Base-by-base conservation (phyloP, 2,329 filamentous ascomycete genomes). In the Conoideocrella luteorostrata region DNA sequence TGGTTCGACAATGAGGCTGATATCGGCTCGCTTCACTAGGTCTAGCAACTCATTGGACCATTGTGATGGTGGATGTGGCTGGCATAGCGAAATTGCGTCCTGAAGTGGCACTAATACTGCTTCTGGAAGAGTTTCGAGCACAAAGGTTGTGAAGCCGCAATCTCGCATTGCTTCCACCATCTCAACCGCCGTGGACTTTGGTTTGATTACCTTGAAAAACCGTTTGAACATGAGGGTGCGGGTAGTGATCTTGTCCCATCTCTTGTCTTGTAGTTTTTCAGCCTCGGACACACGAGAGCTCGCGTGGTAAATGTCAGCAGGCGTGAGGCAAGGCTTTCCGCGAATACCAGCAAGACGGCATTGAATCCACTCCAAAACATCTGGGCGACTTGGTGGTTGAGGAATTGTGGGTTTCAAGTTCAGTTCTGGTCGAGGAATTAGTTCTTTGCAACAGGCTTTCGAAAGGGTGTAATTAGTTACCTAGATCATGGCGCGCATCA, bases 91-190 rank as follows among this genome's bases (percentile, higher is more conserved):
- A 32, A 97, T 88, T 5, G 84, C 82, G 65, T 97, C 90, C 58
- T 85, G 84, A 12, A 97, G 70, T 0, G 87, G 85, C 2, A 84
- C 78, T 43, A 86, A 76, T n/a, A 96, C 73, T 21, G 87, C 82
- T 62, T 95, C 88, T 2, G 93, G 91, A 1, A 97, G 69, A 1
- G 86, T 89, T 50, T 95, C 87, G 13, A 97, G 74, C 39, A 90
- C 68, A 20, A 75, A 70, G 9, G 66, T 64, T 6, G 75, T 81
- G 37, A 95, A 78, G 0, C 84, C 82, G 48, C 82, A 82, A 34
- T 78, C 70, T 46, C 83, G 74, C 66, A 96, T 82, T 20, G 83
- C 72, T 57, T 93, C 83, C 3, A 94, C 84, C 50, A 85, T 78
- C 50, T 83, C 76, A 5, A 76, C 68, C 22, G 74, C 71, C 11